A percentile compares a stretch with the other conserved stretches of the same genome.
Conservation (phyloP, 2,329 filamentous ascomycete genomes). For the Fusarium avenaceum region DNA sequence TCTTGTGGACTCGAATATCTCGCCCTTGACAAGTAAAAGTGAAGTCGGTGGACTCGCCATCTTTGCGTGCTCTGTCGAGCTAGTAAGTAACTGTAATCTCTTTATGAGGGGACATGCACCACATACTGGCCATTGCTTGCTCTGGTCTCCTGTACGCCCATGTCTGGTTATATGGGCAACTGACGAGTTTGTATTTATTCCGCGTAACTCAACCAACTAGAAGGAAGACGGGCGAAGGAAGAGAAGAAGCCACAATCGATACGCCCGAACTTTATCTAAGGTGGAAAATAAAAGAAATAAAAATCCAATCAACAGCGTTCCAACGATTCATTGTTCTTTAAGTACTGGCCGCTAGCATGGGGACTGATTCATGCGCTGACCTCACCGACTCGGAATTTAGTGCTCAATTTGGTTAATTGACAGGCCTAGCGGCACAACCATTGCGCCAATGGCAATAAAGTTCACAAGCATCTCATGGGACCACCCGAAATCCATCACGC, state of each 20-base stretch:
- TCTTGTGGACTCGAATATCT: constrained; percentile 7
- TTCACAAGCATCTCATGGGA: neutral
- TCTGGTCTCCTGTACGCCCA: constrained; percentile 3
- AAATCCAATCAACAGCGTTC: fast-evolving
- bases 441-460: constrained; percentile 21
- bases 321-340: neutral
- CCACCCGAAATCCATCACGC: neutral
- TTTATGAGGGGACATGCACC: fast-evolving
- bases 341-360: neutral
- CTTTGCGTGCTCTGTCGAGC: neutral
- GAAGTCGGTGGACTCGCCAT: constrained; percentile 15
- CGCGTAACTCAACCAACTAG: too few relatives aligned
- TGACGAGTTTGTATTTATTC: too few relatives aligned
- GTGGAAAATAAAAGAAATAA: neutral
- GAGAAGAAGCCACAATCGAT: neutral
- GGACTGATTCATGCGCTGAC: constrained; percentile 17
- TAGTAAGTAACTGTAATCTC: neutral
- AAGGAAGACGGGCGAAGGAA: neutral
- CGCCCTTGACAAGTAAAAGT: neutral
- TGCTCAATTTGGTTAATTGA: neutral
- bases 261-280: neutral
- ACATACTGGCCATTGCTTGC: constrained; percentile 13
- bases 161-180: neutral
- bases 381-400: neutral
- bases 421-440: constrained; percentile 4